phyloP scores from a whole-genome alignment of 208 protist species.

The Trypanosoma avium region DNA sequence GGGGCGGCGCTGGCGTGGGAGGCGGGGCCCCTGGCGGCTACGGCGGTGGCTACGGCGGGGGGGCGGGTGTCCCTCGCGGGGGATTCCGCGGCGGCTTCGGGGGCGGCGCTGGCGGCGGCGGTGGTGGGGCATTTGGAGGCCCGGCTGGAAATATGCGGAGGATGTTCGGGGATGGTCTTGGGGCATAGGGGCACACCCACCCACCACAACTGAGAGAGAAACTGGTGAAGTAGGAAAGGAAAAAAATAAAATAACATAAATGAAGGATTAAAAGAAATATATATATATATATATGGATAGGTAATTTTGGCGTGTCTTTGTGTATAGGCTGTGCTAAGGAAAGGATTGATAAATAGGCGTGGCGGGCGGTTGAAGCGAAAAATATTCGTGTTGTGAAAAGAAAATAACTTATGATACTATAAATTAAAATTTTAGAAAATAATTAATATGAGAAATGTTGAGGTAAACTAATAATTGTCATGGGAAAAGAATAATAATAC shows the following conservation, averaged over 20 bases:
- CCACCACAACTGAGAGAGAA: too few species aligned
- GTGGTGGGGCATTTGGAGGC: constrained; percentile 13
- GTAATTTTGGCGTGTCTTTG: not conserved
- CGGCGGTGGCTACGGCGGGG: constrained; percentile 7
- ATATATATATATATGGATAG: constrained; percentile 6
- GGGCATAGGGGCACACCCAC: constrained; percentile 23
- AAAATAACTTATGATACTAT: too few species aligned
- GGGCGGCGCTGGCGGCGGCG: not conserved
- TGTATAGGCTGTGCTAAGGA: too few species aligned
- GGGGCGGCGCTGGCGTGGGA: constrained; percentile 13
- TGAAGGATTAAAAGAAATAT: not conserved
- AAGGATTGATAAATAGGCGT: too few species aligned
- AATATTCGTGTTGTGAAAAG: too few species aligned
- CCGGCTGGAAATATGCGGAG: constrained; percentile 16
- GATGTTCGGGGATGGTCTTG: constrained; percentile 55
- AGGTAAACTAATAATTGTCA: too few species aligned
- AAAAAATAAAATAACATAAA: constrained; percentile 5
- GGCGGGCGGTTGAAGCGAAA: too few species aligned
- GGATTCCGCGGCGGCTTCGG: constrained; percentile 10
- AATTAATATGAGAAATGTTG: too few species aligned
- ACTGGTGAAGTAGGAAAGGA: not conserved
- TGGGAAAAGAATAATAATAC: too few species aligned
- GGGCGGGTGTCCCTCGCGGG: constrained; percentile 5
- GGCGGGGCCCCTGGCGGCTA: not conserved
- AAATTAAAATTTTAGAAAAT: too few species aligned